A percentile compares a stretch with the other conserved stretches of the same genome.
Conservation (phyloP, 495 filamentous ascomycete genomes). For the Tuber melanosporum region DNA sequence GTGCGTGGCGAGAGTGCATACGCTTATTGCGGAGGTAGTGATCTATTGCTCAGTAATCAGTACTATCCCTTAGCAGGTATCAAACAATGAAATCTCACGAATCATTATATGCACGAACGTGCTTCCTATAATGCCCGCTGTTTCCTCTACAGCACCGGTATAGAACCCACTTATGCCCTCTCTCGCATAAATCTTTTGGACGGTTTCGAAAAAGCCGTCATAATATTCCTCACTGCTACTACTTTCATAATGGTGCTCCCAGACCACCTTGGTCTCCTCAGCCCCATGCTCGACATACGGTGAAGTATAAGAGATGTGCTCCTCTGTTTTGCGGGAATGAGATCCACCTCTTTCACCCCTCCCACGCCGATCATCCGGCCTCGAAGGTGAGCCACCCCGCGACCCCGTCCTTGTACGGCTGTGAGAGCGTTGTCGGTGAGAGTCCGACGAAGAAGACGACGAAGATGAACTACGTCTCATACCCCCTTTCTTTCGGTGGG, state of each 20-base stretch:
- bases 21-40: conserved; percentile 59
- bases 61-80: conserved; percentile 51
- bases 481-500: neutral
- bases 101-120: conserved; percentile 41
- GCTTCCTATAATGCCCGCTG: conserved; percentile 56
- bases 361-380: conserved; percentile 16
- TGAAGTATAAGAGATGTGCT: neutral
- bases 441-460: neutral
- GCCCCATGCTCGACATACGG: neutral
- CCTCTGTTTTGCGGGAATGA: neutral
- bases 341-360: conserved; percentile 14
- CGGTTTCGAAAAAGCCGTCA: conserved; percentile 58
- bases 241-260: neutral
- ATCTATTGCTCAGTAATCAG: conserved; percentile 82
- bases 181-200: conserved; percentile 60
- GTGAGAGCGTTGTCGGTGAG: conserved; percentile 4
- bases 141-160: conserved; percentile 65
- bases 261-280: neutral
- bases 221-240: conserved; percentile 45
- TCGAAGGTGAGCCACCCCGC: conserved; percentile 8
- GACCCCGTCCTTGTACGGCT: conserved; percentile 10
- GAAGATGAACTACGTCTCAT: neutral
- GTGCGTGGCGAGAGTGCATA: conserved; percentile 47
- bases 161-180: conserved; percentile 70
- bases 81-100: conserved; percentile 24